Conservation (phyloP, 306 rosid species). For the Medicago truncatula region DNA sequence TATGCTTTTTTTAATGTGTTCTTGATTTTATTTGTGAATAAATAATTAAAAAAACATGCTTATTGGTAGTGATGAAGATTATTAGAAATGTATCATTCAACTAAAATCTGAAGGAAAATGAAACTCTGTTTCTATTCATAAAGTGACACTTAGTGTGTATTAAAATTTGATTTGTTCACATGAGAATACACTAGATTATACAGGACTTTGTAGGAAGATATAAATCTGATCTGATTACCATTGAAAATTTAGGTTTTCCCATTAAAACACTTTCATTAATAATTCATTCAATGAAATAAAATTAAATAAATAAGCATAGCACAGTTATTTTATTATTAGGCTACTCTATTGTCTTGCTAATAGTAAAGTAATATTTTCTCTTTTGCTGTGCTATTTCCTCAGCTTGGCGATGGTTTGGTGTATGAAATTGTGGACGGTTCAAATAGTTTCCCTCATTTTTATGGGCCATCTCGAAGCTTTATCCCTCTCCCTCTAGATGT, state of each 20-base stretch:
- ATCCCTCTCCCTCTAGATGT: constrained; percentile 65
- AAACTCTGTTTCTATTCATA: not conserved
- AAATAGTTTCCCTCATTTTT: constrained; percentile 84
- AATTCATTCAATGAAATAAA: constrained; percentile 5
- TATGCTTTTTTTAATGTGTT: not conserved
- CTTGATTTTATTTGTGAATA: not conserved
- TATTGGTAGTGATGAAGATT: constrained; percentile 10
- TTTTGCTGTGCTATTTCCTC: constrained; percentile 18
- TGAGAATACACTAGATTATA: too few species aligned
- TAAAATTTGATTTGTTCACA: too few species aligned
- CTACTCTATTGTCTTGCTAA: constrained; percentile 7
- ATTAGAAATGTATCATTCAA: not conserved
- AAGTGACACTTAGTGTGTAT: too few species aligned
- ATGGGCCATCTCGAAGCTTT: constrained; percentile 82
- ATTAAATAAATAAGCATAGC: constrained; percentile 20
- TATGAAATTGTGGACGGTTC: constrained; percentile 75
- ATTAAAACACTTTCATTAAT: constrained; percentile 19
- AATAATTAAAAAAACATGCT: too few species aligned
- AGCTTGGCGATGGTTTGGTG: constrained; percentile 90
- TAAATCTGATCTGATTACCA: constrained; percentile 8
- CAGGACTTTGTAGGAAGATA: too few species aligned
- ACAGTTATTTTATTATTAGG: constrained; percentile 8
- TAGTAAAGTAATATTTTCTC: constrained; percentile 16
- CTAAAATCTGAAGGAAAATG: not conserved
- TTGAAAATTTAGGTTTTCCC: not conserved